Percentiles rank a stretch among this genome's conserved stretches.
Conservation (phyloP, 441 rosid genomes). For the Pelargonium exstipulatum region DNA sequence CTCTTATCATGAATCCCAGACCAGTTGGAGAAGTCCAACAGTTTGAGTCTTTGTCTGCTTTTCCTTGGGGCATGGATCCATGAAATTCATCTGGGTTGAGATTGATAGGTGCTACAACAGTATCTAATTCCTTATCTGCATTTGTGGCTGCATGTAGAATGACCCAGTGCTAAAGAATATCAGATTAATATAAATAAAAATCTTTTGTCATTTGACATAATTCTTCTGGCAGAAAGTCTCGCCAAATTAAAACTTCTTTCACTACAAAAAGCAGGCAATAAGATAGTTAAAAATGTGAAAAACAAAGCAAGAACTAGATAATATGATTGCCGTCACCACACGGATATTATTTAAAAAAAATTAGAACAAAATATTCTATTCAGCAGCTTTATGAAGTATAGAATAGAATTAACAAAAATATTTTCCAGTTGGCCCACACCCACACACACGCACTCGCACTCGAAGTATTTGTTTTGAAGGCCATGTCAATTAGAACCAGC, state of each 20-base stretch:
- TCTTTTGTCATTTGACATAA: not conserved
- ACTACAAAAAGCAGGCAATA: not conserved
- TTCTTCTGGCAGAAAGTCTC: not conserved
- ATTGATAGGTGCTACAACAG: constrained; percentile 37
- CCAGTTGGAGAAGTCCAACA: constrained; percentile 96
- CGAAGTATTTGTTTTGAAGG: not conserved
- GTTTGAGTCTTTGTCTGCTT: constrained; percentile 60
- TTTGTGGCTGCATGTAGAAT: constrained; percentile 44
- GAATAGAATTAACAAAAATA: not conserved
- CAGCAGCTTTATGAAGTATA: not conserved
- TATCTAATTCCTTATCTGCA: constrained; percentile 63
- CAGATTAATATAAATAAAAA: not conserved
- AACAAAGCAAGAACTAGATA: not conserved
- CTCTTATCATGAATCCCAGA: constrained; percentile 87
- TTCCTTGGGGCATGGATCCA: constrained; percentile 57
- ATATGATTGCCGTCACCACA: not conserved
- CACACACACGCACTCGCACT: not conserved
- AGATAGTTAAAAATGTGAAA: not conserved
- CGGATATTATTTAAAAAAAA: not conserved
- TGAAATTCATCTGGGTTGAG: constrained; percentile 57
- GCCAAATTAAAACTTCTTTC: not conserved
- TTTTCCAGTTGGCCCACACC: not conserved
- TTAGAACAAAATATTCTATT: not conserved
- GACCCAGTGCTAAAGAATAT: constrained; percentile 11
- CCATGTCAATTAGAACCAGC: not conserved